These are phyloP conservation scores for Xylaria sp. DNA, from an alignment of 495 filamentous ascomycete genomes.

Conservation along the genomic window DNA sequence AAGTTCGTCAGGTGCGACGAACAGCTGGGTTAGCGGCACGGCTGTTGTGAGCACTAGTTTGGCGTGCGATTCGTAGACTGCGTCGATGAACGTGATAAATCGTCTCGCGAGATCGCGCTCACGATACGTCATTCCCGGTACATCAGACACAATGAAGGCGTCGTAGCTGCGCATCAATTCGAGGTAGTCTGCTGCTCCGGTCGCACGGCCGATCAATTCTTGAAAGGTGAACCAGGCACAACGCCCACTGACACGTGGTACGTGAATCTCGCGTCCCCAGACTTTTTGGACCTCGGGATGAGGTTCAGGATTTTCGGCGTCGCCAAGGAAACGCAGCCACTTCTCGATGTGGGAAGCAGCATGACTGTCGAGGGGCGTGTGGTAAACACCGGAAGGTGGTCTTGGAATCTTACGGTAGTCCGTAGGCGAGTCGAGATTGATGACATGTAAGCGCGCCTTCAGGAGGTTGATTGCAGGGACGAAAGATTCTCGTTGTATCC, in stretches of 20 bases:
- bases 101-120: constrained; percentile 88
- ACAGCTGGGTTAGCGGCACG: constrained; percentile 82
- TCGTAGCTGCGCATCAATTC: constrained; percentile 91
- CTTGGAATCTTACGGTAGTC: constrained; percentile 97
- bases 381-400: constrained; percentile 91
- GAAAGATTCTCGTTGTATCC: constrained; percentile 94
- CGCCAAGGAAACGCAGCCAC: constrained; percentile 94
- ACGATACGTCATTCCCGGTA: constrained; percentile 87
- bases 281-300: constrained; percentile 80
- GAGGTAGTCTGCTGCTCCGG: constrained; percentile 91
- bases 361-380: constrained; percentile 76
- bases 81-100: constrained; percentile 98
- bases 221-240: constrained; percentile 90
- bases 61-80: constrained; percentile 85
- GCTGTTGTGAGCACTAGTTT: constrained; percentile 93
- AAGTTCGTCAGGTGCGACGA: constrained; percentile 84
- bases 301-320: constrained; percentile 78
- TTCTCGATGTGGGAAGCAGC: constrained; percentile 83
- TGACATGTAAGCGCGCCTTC: constrained; percentile 79
- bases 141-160: constrained; percentile 87
- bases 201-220: constrained; percentile 86
- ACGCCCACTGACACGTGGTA: constrained; percentile 84
- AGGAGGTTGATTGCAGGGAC: constrained; percentile 94
- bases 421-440: constrained; percentile 93
- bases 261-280: constrained; percentile 89